Evolutionary conservation across 768 basidiomycete species (phyloP), one percentile per base, ranked within the genome.

Genomic region (Suillus plorans): DNA sequence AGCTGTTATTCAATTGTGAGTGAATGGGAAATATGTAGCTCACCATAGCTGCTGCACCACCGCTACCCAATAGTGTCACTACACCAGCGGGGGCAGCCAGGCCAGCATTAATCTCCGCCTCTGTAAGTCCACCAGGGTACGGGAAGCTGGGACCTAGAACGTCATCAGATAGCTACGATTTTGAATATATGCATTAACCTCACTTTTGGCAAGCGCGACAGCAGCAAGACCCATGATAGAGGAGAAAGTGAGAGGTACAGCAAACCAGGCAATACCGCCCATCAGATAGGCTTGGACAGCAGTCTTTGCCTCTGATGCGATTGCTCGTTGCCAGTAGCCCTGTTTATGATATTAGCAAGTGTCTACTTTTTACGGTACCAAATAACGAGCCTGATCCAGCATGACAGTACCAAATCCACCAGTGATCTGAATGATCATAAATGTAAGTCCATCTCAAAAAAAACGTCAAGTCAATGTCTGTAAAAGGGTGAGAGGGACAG

Each of bases 131-230:
- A 36, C 68, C 68, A 20, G 37, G 73, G 63, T 60, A 77, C 71
- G 65, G 85, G 67, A 85, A 86, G 31, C 72, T 74, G 7, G 84
- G 81, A 76, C 71, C 76, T 57, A 74, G 28, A 59, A 28, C 6
- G 12, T 59, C 20, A n/a, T 62, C 10, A 36, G 25, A 62, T 60
- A 62, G 8, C 0, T 18, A 60, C 5, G 7, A 60, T 59, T 36
- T 34, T 39, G 18, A 25, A 50, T 25, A 25, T 20, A 42, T 31
- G 14, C 42, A 25, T 25, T 42, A 14, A 58, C 61, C 63, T 28
- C 12, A 69, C 68, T 60, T 25, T 64, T 69, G 49, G 65, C 58
- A 18, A 77, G 70, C 20, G 72, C 77, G 53, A 73, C 69, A 7
- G 73, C 75, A 37, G 73, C 69, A n/a, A 79, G 72, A 22, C 79